Conservation (phyloP, 225 moss, liverwort and hornwort genomes). For the Thuidium tamariscinum region DNA sequence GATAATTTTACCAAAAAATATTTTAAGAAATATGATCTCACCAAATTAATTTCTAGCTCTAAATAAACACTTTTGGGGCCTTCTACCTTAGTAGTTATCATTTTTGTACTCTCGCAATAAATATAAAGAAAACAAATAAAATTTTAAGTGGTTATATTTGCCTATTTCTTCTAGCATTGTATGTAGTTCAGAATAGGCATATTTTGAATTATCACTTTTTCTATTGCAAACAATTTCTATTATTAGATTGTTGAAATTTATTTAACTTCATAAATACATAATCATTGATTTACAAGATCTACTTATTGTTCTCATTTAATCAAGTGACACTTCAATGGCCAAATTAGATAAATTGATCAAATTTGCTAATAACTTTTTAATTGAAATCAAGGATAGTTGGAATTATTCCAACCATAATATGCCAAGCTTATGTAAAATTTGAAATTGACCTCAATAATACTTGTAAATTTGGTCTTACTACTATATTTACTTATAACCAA, state of each 20-base stretch:
- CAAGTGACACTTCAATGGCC: neutral
- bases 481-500: neutral
- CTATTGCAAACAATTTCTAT: accelerated
- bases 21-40: neutral
- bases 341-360: neutral
- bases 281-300: neutral
- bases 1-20: neutral
- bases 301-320: neutral
- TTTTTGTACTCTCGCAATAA: too few relatives aligned
- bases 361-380: neutral
- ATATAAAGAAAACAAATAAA: neutral
- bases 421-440: neutral
- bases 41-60: neutral
- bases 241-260: neutral
- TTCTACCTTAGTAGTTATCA: neutral
- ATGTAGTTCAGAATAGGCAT: neutral
- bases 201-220: neutral
- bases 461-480: neutral
- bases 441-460: neutral
- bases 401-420: neutral
- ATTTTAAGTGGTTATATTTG: neutral
- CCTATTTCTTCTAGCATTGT: neutral
- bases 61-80: neutral
- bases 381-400: neutral
- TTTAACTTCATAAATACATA: neutral